Evolutionary conservation across 2,329 filamentous ascomycete species (phyloP).

Genomic region (Saccharata proteae): DNA sequence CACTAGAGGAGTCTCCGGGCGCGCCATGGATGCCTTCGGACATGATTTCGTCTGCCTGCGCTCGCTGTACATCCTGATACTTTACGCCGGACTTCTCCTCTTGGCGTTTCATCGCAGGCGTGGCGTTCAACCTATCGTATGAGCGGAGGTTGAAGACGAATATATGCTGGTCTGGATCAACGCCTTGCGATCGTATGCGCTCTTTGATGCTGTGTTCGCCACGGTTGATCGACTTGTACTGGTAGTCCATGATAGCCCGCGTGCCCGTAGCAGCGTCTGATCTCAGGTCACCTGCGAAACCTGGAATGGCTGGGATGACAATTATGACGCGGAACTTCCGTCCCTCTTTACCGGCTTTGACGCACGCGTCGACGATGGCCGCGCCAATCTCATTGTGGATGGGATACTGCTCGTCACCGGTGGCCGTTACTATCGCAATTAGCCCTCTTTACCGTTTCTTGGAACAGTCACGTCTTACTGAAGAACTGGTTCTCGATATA

Average conservation of each 20-base stretch:
- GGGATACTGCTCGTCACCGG: conserved; percentile 73
- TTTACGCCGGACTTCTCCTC: conserved; percentile 72
- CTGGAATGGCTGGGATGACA: conserved; percentile 80
- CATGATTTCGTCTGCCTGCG: conserved; percentile 84
- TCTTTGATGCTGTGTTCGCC: conserved; percentile 86
- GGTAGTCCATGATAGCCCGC: conserved; percentile 90
- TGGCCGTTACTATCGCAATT: conserved; percentile 55
- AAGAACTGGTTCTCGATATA: conserved; percentile 99
- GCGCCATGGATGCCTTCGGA: conserved; percentile 54
- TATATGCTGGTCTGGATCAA: conserved; percentile 67
- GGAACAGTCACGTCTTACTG: conserved; percentile 39
- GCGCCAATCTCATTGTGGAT: conserved; percentile 79
- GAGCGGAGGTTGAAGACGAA: conserved; percentile 91
- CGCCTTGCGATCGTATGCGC: conserved; percentile 58
- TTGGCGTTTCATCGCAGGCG: conserved; percentile 56
- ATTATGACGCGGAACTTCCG: conserved; percentile 87
- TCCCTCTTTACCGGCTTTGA: conserved; percentile 66
- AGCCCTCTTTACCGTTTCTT: too few relatives aligned
- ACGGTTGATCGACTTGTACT: conserved; percentile 90
- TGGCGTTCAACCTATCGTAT: conserved; percentile 86
- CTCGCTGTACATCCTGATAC: conserved; percentile 78
- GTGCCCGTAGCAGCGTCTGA: conserved; percentile 76
- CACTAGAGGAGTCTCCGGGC: conserved; percentile 11
- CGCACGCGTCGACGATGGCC: conserved; percentile 82
- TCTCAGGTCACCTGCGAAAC: conserved; percentile 83